Conservation (phyloP, 2,329 filamentous ascomycete genomes). For the Aquanectria penicillioides region DNA sequence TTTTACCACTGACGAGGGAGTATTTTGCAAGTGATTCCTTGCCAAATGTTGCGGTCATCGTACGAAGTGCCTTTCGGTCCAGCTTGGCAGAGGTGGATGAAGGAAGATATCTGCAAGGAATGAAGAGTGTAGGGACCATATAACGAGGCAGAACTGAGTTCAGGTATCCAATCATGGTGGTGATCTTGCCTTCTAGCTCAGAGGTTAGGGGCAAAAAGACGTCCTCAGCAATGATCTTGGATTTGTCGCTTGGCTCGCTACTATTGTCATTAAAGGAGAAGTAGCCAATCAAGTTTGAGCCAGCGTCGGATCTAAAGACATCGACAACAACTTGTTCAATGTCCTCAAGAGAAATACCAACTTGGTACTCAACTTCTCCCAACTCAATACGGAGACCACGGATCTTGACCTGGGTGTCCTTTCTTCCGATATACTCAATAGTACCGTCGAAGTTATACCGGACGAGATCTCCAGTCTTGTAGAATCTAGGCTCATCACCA, state of each 20-base stretch:
- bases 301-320: background rate
- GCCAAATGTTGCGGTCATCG: background rate
- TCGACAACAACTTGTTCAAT: slow-evolving; percentile 3
- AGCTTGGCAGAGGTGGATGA: slow-evolving; percentile 28
- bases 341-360: background rate
- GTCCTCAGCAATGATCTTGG: background rate
- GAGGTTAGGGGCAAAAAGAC: background rate
- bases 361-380: slow-evolving; percentile 5
- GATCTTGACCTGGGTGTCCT: slow-evolving; percentile 44
- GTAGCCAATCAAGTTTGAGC: slow-evolving; percentile 11
- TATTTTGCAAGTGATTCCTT: background rate
- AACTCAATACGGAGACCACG: slow-evolving; percentile 45
- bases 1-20: background rate
- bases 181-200: background rate
- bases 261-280: slow-evolving; percentile 2
- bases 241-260: too few species aligned
- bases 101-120: slow-evolving; percentile 23
- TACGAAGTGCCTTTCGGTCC: slow-evolving; percentile 4
- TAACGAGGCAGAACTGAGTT: slow-evolving; percentile 21
- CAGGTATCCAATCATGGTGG: background rate
- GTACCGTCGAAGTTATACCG: slow-evolving; percentile 3
- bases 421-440: slow-evolving; percentile 24
- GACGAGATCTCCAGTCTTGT: slow-evolving; percentile 4
- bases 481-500: background rate
- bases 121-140: slow-evolving; percentile 29